Conservation (phyloP, 495 filamentous ascomycete species). For the Achaetomiella virescens region DNA sequence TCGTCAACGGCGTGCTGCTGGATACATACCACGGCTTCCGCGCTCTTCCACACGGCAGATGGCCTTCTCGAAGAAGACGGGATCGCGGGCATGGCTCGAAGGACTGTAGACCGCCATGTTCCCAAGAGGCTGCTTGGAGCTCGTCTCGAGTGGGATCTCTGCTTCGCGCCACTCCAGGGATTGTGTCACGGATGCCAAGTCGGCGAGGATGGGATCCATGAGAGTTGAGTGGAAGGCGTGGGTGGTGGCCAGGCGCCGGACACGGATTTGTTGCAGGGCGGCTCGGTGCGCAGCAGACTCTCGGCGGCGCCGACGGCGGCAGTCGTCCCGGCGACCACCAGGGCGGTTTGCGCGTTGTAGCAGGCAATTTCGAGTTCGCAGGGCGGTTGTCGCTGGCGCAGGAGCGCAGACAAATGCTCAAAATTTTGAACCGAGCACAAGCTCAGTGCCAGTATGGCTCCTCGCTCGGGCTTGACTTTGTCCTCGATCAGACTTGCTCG, state of each 20-base stretch:
- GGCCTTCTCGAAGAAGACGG: too few species aligned
- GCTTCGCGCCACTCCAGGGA: too few species aligned
- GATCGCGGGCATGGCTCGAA: too few species aligned
- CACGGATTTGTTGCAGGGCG: neutral
- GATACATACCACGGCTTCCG: constrained; percentile 37
- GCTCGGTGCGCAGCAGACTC: constrained; percentile 14
- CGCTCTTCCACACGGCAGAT: too few species aligned
- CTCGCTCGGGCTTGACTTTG: constrained; percentile 36
- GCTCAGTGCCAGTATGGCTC: constrained; percentile 45
- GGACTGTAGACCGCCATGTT: too few species aligned
- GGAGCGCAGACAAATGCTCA: constrained; percentile 17
- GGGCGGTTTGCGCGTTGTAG: constrained; percentile 45
- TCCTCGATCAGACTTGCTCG: constrained; percentile 37
- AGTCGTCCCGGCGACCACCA: constrained; percentile 42
- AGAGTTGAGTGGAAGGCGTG: constrained; percentile 44
- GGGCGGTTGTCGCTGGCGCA: constrained; percentile 19
- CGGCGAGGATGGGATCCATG: constrained; percentile 30
- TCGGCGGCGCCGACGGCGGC: constrained; percentile 26
- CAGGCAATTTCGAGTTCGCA: constrained; percentile 39
- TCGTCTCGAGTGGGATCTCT: too few species aligned
- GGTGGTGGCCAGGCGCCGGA: constrained; percentile 30
- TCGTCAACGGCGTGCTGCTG: constrained; percentile 45
- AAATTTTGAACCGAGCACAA: constrained; percentile 20
- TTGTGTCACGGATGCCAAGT: constrained; percentile 20
- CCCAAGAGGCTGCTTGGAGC: too few species aligned